A percentile compares a stretch with the other conserved stretches of the same genome.
These are phyloP conservation scores for Xerocomus amazonicus DNA, from an alignment of 1,284 basidiomycete species.

Conservation along the genomic window DNA sequence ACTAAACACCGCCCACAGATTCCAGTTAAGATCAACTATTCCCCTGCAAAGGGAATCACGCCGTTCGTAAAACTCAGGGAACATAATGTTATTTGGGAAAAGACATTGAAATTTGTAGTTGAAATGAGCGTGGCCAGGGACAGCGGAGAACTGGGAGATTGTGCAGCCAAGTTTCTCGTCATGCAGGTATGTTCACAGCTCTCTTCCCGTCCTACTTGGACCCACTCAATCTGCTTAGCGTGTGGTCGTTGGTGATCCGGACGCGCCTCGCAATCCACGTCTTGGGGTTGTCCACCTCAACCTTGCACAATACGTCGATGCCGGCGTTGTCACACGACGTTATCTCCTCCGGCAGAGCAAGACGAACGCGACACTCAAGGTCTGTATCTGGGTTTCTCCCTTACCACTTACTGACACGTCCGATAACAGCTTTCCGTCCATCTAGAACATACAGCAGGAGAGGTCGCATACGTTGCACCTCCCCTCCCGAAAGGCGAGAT, in stretches of 20 bases:
- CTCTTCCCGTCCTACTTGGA: neutral
- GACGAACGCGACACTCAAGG: constrained; percentile 76
- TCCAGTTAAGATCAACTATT: constrained; percentile 21
- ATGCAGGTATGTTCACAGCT: constrained; percentile 45
- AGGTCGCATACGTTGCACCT: constrained; percentile 58
- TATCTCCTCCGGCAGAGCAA: constrained; percentile 74
- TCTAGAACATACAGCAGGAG: constrained; percentile 56
- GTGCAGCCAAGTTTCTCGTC: constrained; percentile 61
- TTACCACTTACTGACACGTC: neutral
- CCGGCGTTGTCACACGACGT: constrained; percentile 59
- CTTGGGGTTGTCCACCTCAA: constrained; percentile 68
- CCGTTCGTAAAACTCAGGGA: constrained; percentile 53
- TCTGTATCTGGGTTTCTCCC: constrained; percentile 20
- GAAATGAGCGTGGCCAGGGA: constrained; percentile 60
- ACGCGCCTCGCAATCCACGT: constrained; percentile 51
- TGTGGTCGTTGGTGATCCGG: constrained; percentile 49
- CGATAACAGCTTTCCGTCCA: constrained; percentile 54
- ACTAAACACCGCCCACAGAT: constrained; percentile 6
- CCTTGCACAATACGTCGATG: constrained; percentile 70
- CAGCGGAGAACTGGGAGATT: constrained; percentile 45
- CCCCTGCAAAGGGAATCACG: constrained; percentile 54
- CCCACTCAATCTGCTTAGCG: constrained; percentile 26
- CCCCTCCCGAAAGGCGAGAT: constrained; percentile 69
- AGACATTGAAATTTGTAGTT: constrained; percentile 52
- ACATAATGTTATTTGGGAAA: constrained; percentile 58